A percentile compares a stretch with the other conserved stretches of the same genome.
Conservation (phyloP, 345 rosid genomes). For the Pistacia vera region DNA sequence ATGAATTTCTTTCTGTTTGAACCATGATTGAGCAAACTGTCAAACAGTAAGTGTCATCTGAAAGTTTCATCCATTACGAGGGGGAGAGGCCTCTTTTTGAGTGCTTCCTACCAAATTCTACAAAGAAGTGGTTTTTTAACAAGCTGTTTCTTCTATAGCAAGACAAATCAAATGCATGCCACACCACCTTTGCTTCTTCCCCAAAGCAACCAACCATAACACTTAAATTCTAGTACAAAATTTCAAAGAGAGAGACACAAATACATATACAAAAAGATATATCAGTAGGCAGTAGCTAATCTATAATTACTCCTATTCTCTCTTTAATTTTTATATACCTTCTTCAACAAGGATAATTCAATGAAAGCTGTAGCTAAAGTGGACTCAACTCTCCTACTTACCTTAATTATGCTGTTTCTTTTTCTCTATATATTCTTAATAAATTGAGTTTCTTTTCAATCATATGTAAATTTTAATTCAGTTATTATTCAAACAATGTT, state of each 20-base stretch:
- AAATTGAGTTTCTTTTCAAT: slow-evolving; percentile 20
- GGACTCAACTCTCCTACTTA: slow-evolving; percentile 39
- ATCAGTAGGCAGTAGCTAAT: not conserved
- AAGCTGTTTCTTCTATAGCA: slow-evolving; percentile 56
- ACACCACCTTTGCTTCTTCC: slow-evolving; percentile 77
- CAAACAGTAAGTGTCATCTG: slow-evolving; percentile 39
- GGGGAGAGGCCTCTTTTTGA: slow-evolving; percentile 23
- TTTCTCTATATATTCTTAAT: slow-evolving; percentile 22
- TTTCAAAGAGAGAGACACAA: not conserved
- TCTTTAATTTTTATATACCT: slow-evolving; percentile 39
- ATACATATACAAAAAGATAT: not conserved
- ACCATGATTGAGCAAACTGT: slow-evolving; percentile 21
- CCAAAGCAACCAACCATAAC: slow-evolving; percentile 76
- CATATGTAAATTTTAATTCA: not conserved
- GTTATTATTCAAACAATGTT: slow-evolving; percentile 43
- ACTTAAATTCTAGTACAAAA: slow-evolving; percentile 29
- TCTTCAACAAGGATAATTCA: slow-evolving; percentile 57
- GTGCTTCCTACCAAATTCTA: slow-evolving; percentile 56
- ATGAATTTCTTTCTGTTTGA: slow-evolving; percentile 6
- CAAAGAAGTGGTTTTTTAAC: slow-evolving; percentile 15
- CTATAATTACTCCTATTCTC: slow-evolving; percentile 24
- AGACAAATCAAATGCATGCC: slow-evolving; percentile 51
- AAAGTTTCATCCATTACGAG: slow-evolving; percentile 50
- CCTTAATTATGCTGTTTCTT: slow-evolving; percentile 47
- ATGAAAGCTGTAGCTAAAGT: slow-evolving; percentile 18